Base-by-base conservation (phyloP, 202 grass and related monocot species). In the Saccharum hybrid region DNA sequence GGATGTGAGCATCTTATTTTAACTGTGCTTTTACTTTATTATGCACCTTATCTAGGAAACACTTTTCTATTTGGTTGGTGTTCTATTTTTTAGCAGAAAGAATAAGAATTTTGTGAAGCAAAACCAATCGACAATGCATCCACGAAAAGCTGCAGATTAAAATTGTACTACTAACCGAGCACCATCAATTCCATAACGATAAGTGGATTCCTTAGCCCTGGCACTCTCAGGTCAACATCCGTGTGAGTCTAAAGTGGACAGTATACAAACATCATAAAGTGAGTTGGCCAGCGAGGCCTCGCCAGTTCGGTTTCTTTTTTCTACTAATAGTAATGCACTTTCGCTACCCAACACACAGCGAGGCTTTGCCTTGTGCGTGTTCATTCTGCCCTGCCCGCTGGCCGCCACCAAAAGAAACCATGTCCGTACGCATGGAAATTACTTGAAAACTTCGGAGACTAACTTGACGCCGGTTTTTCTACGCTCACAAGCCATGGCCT, bases 381-480 rank as follows among this genome's bases (percentile, higher is more conserved):
- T 71, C 81, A 66, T 73, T 86, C 76, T 72, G 66, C 41, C 30
- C 66, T 10, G 71, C 31, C 81, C 21, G 60, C 18, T 19, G 21
- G 19, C 68, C 11, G 59, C 10, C 67, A 42, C 67, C 19, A 42
- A 43, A 66, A 68, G 38, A 41, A 72, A 26, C 46, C 43, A 45
- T 16, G 31, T 2, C 33, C 11, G 40, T 69, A 39, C 87, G 51
- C 48, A 43, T 59, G 23, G 57, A 72, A 89, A 30, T 59, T 59
- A 28, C 34, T 81, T 19, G 78, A 70, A 85, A 84, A 28, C 0
- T 10, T 5, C 57, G 15, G 23, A 4, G 16, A 28, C 62, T 10
- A 39, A 40, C 2, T 30, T 9, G 75, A 76, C 30, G 83, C 49
- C 60, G 49, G 31, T 82, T 78, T 82, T 86, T 63, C 78, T 67